A percentile compares a stretch with the other conserved stretches of the same genome.
Conservation (phyloP, 805 yeast genomes). For the Starmerella powellii region DNA sequence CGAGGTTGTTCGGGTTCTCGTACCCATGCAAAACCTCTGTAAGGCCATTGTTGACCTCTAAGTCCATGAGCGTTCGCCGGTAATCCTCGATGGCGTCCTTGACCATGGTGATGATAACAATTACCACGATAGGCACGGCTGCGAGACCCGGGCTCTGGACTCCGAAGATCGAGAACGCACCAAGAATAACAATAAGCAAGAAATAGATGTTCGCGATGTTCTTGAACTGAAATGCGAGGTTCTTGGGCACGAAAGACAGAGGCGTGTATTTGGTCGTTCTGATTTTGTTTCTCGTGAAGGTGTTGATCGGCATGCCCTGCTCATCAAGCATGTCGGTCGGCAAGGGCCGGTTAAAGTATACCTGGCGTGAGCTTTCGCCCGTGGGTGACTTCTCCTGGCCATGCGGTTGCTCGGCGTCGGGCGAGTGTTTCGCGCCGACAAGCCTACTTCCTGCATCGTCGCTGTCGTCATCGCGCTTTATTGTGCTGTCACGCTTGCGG, state of each 20-base stretch:
- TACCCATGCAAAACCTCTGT: conserved; percentile 49
- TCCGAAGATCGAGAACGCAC: conserved; percentile 65
- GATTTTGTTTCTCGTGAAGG: conserved; percentile 82
- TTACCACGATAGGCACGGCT: conserved; percentile 72
- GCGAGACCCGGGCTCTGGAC: conserved; percentile 62
- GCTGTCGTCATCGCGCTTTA: neutral
- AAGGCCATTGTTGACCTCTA: conserved; percentile 57
- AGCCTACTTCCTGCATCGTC: neutral
- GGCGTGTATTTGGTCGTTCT: conserved; percentile 97
- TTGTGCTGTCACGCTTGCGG: neutral
- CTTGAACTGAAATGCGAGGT: conserved; percentile 63
- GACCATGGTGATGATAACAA: conserved; percentile 59
- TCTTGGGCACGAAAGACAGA: conserved; percentile 75
- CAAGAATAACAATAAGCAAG: conserved; percentile 65
- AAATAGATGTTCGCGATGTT: conserved; percentile 89
- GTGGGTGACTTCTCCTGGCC: conserved; percentile 1
- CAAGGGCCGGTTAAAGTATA: conserved; percentile 41
- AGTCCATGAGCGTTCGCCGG: conserved; percentile 51
- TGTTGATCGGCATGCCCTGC: conserved; percentile 47
- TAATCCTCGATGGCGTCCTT: conserved; percentile 75
- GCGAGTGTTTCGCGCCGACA: neutral
- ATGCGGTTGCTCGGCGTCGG: conserved; percentile 1
- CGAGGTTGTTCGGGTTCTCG: conserved; percentile 47
- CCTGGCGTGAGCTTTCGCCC: conserved; percentile 27
- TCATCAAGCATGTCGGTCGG: conserved; percentile 39